These are phyloP conservation scores for Rhododendron henanense DNA, from an alignment of 148 eudicot species.

Conservation along the genomic window DNA sequence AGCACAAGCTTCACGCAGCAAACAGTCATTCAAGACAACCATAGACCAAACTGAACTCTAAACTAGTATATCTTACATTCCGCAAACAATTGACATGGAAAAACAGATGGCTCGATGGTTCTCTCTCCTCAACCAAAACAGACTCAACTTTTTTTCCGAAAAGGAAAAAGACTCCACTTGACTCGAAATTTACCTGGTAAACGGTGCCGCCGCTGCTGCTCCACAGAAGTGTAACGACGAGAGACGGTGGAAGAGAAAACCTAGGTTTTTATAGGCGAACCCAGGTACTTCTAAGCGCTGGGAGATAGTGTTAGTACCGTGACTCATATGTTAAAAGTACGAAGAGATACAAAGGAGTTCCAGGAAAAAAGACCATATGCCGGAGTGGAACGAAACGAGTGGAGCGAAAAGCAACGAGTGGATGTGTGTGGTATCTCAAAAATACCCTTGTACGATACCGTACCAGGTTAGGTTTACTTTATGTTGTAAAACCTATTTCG, in stretches of 20 bases:
- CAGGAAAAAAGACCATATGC: no score
- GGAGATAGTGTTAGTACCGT: no score
- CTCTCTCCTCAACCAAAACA: neutral
- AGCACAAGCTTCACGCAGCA: neutral
- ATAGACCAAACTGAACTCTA: neutral
- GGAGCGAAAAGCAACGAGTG: no score
- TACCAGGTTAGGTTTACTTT: no score
- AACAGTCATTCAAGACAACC: neutral
- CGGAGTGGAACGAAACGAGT: no score
- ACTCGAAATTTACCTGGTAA: conserved; percentile 2
- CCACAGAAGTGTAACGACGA: conserved; percentile 12
- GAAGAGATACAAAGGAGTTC: no score
- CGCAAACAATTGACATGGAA: neutral
- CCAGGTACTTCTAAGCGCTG: neutral
- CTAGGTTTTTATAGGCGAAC: no score
- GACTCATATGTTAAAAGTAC: no score
- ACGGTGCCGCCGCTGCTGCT: conserved; percentile 1
- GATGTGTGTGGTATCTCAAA: no score
- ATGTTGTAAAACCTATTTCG: no score
- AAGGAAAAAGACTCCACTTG: no score
- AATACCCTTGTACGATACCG: no score
- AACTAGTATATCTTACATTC: neutral
- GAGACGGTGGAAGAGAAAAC: neutral
- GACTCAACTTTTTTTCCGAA: neutral
- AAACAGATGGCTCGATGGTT: neutral